These are phyloP conservation scores for Paecilomyces niveus DNA, from an alignment of 2,329 filamentous ascomycete species.

Conservation along the genomic window DNA sequence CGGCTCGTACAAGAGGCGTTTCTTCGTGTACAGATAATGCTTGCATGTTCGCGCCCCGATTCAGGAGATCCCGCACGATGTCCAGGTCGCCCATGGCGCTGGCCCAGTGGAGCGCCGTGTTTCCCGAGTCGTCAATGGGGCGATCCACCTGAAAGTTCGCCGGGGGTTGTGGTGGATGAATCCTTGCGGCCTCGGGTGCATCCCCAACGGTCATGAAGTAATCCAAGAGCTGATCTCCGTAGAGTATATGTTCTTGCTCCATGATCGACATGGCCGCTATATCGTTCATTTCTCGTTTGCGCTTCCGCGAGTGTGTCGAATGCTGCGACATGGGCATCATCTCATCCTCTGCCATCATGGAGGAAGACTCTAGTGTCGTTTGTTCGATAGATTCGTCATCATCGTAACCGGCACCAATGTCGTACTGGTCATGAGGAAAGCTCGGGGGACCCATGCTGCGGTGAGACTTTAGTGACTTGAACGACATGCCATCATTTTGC, in stretches of 20 bases:
- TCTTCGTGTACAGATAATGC: conserved; percentile 66
- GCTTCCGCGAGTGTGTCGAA: conserved; percentile 54
- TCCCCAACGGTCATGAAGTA: conserved; percentile 89
- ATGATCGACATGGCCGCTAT: conserved; percentile 49
- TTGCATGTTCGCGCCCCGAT: conserved; percentile 67
- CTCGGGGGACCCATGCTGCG: conserved; percentile 28
- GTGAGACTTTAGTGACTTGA: conserved; percentile 23
- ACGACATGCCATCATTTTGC: conserved; percentile 23
- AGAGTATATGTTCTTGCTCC: conserved; percentile 81
- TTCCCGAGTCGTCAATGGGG: conserved; percentile 85
- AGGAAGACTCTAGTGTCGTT: conserved; percentile 73
- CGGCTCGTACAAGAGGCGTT: conserved; percentile 88
- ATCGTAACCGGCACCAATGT: conserved; percentile 57
- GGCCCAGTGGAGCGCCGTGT: conserved; percentile 94
- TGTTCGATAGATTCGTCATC: conserved; percentile 81
- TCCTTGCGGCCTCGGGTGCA: conserved; percentile 55
- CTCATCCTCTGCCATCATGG: conserved; percentile 78
- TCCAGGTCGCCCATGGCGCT: conserved; percentile 95
- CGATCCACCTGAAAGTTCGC: conserved; percentile 82
- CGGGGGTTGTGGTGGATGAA: conserved; percentile 67
- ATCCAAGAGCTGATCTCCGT: conserved; percentile 87
- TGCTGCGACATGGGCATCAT: conserved; percentile 63
- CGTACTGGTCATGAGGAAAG: conserved; percentile 55
- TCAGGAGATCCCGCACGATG: conserved; percentile 79
- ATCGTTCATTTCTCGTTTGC: conserved; percentile 66